Conservation (phyloP, 2,329 filamentous ascomycete species). For the Polytolypa hystricis region DNA sequence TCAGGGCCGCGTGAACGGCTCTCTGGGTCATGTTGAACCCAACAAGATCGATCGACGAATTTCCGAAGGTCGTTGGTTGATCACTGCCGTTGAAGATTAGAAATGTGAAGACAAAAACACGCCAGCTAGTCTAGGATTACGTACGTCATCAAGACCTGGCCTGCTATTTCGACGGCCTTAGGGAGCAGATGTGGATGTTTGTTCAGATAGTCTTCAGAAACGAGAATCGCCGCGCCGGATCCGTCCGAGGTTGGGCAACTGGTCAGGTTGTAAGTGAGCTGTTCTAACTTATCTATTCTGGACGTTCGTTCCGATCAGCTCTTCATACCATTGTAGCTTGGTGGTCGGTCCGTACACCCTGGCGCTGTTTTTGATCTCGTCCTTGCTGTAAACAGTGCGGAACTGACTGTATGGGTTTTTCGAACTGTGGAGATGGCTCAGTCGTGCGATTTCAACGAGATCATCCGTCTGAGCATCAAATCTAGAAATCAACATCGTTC, state of each 20-base stretch:
- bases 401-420: conserved; percentile 17
- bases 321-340: conserved; percentile 10
- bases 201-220: conserved; percentile 13
- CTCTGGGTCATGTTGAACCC: conserved; percentile 19
- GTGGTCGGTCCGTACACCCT: conserved; percentile 11
- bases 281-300: not conserved
- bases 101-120: too few species aligned
- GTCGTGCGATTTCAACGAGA: conserved; percentile 13
- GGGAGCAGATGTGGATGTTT: conserved; percentile 10
- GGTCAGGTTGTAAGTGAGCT: not conserved
- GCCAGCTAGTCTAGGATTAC: too few species aligned
- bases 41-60: conserved; percentile 18
- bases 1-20: conserved; percentile 15
- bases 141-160: conserved; percentile 13
- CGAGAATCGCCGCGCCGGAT: conserved; percentile 13
- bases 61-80: conserved; percentile 7
- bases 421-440: conserved; percentile 13
- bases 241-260: conserved; percentile 14
- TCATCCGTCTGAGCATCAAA: conserved; percentile 11
- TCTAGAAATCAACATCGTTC: too few species aligned
- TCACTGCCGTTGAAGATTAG: too few species aligned
- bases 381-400: conserved; percentile 11
- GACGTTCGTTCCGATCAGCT: too few species aligned
- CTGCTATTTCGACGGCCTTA: conserved; percentile 14
- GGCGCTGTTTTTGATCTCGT: conserved; percentile 11